These are phyloP conservation scores for Didymella arachidicola DNA, from an alignment of 2,329 filamentous ascomycete species.

Conservation along the genomic window DNA sequence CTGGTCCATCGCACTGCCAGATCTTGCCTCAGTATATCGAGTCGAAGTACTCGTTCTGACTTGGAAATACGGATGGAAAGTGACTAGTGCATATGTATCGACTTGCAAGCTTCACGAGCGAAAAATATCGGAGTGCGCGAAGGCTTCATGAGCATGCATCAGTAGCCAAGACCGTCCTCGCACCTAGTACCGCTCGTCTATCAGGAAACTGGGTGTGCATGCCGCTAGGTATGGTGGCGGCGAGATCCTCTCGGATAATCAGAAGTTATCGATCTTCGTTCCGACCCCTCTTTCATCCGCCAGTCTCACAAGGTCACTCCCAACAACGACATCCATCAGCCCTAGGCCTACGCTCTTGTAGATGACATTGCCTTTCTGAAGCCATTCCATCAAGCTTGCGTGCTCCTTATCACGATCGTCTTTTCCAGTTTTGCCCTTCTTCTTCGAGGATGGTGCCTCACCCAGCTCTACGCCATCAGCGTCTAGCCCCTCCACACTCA, in stretches of 20 bases:
- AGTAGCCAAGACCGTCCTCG: neutral
- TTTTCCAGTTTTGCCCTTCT: slow-evolving; percentile 53
- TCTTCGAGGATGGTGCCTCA: slow-evolving; percentile 72
- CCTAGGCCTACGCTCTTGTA: slow-evolving; percentile 75
- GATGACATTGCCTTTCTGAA: slow-evolving; percentile 69
- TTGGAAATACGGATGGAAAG: neutral
- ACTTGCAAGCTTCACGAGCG: neutral
- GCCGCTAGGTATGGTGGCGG: neutral
- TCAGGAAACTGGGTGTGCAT: neutral
- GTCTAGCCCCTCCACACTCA: slow-evolving; percentile 58
- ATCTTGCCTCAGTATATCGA: neutral
- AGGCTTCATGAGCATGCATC: neutral
- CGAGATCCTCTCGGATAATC: neutral
- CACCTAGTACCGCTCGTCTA: neutral
- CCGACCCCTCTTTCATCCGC: slow-evolving; percentile 65
- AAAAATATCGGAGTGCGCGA: neutral
- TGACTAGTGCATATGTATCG: neutral
- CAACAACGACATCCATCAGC: slow-evolving; percentile 73
- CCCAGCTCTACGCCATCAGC: slow-evolving; percentile 76
- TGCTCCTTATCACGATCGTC: slow-evolving; percentile 45
- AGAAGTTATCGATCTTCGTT: slow-evolving; percentile 60
- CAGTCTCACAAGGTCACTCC: slow-evolving; percentile 63
- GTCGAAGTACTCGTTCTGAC: neutral
- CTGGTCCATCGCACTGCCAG: neutral
- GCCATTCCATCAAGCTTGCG: slow-evolving; percentile 62